Evolutionary conservation across 768 basidiomycete species (phyloP), one percentile per base, ranked within the genome.

Genomic region (Boletus edulis): DNA sequence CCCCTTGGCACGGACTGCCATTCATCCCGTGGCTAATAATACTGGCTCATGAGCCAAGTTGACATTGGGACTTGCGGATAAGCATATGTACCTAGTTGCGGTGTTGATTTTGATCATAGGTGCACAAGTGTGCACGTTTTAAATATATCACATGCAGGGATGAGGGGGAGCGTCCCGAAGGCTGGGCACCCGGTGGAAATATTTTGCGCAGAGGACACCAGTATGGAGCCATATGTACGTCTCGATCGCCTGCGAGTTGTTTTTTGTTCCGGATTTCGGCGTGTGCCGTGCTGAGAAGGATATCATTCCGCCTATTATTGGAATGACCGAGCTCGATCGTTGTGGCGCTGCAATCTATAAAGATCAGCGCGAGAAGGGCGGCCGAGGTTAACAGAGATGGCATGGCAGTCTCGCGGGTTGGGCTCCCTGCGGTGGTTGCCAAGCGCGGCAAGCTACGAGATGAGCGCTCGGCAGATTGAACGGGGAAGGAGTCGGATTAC

Each of bases 361-460:
- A 54, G 62, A 58, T 63, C 55, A 64, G 43, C 59, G 52, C 20
- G 34, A 47, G 49, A 53, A 61, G 44, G 29, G 42, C 40, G 58
- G 45, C 45, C 34, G 13, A 49, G 55, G 54, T 18, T 29, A 42
- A 42, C 45, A n/a, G 49, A 34, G 45, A 29, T 55, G 50, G 37
- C 41, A 45, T 32, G 42, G 40, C 46, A 20, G 53, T 42, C 59
- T 42, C 38, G 49, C 50, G 42, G 41, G 46, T 32, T 27, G 41
- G 46, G 18, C 22, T 32, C 40, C 2, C 3, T 11, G 46, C 13
- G 9, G 48, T 20, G 39, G 27, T 40, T 43, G 56, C 55, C 61
- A 39, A 55, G 55, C 31, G 44, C 39, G 59, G 45, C 13, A 56
- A 24, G 54, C 59, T 51, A 51, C 54, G 54, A 38, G 55, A 43